These are phyloP conservation scores for Meyerozyma elateridarum DNA, from an alignment of 1,139 yeast genomes.

Conservation along the genomic window DNA sequence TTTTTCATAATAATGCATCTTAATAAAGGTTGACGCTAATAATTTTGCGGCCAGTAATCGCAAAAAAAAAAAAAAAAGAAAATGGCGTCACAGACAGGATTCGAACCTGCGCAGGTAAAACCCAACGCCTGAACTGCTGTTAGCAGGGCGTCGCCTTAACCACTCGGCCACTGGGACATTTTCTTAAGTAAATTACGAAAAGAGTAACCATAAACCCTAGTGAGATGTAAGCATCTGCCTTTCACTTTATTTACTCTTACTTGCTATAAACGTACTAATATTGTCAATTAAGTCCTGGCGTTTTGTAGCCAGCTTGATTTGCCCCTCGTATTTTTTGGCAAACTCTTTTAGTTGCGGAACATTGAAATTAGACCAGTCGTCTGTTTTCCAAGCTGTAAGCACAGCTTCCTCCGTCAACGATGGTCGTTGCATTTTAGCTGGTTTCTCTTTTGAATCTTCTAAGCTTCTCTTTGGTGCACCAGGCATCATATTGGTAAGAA, in stretches of 20 bases:
- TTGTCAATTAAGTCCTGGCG: slow-evolving; percentile 42
- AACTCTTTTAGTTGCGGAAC: slow-evolving; percentile 38
- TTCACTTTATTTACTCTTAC: slow-evolving; percentile 10
- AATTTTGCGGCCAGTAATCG: too few species aligned
- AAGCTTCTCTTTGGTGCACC: slow-evolving; percentile 8
- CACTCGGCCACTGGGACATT: slow-evolving; percentile 75
- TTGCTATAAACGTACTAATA: slow-evolving; percentile 24
- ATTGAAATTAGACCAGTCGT: slow-evolving; percentile 30
- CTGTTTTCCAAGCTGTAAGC: slow-evolving; percentile 35
- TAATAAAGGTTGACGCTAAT: too few species aligned
- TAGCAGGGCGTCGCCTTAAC: slow-evolving; percentile 88
- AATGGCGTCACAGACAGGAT: slow-evolving; percentile 55
- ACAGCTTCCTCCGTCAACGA: slow-evolving; percentile 31
- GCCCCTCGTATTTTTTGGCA: slow-evolving; percentile 26
- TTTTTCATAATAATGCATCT: too few species aligned
- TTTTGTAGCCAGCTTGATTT: slow-evolving; percentile 31
- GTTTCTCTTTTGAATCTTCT: slow-evolving; percentile 17
- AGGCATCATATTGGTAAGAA: slow-evolving; percentile 3
- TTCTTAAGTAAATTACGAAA: background rate
- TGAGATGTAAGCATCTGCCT: background rate
- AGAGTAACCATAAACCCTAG: background rate
- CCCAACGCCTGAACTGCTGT: slow-evolving; percentile 42
- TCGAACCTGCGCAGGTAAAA: slow-evolving; percentile 62
- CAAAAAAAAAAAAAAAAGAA: slow-evolving; percentile 19
- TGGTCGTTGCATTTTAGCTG: slow-evolving; percentile 12